Base-by-base conservation (phyloP, 2,329 filamentous ascomycete species). In the Ascomycota sp. region DNA sequence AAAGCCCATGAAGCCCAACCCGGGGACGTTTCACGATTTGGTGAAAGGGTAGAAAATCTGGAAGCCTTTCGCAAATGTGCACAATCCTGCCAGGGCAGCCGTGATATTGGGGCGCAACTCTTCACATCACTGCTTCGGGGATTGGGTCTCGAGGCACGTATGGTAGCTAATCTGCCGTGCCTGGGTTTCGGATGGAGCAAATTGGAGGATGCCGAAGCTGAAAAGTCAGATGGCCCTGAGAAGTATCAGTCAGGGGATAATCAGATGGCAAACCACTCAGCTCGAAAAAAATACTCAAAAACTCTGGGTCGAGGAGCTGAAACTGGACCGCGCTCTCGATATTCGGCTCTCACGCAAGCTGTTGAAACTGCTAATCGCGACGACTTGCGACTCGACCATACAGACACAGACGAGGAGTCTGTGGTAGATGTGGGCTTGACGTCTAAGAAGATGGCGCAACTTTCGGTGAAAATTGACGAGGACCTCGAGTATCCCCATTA, bases 141-240 rank as follows among this genome's bases (percentile, higher is more conserved):
- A 1, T 47, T 95, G 8, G 80, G 80, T 0, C 56, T 95, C 3
- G 82, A 94, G 43, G 70, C 81, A 8, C 67, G 86, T 20, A 65
- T 95, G 60, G 71, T 95, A 3, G 73, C 75, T 8, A 94, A 72
- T 44, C 47, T 98, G 25, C 89, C 95, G 45, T 76, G 83, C 1
- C 55, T 81, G 15, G 89, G 89, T 0, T 93, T 91, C 48, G 83
- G 83, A 2, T 95, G 82, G 74, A 91, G 71, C 35, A 91, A 86
- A 48, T 54, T 65, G 8, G 89, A 98, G 50, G 79, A 89, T 30
- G 80, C 77, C 5, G 67, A 69, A 9, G 44, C 50, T 2, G 62
- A 63, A 39, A 65, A 57, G 38, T 49, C 38, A 36, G 30, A 9
- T 21, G 27, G 13, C 3, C 23, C 29, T 7, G 29, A 35, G 19